These are phyloP conservation scores for Ustulina deusta DNA, from an alignment of 2,329 filamentous ascomycete species.

Conservation along the genomic window DNA sequence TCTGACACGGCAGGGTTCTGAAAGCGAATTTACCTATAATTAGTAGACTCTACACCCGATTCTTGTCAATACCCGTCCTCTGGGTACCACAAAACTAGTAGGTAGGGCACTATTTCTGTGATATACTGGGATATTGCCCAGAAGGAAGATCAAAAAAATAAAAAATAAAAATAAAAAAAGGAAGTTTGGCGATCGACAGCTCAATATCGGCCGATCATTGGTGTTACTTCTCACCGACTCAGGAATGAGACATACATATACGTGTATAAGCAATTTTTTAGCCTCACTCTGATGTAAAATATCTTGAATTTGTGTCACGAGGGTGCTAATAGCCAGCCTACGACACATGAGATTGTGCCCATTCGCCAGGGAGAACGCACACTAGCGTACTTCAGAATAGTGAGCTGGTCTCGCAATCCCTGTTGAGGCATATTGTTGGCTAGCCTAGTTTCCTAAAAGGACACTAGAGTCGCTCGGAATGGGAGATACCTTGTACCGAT, in stretches of 20 bases:
- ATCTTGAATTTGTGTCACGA: constrained; percentile 24
- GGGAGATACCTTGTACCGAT: constrained; percentile 20
- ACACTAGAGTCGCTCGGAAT: constrained; percentile 10
- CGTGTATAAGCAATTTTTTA: constrained; percentile 22
- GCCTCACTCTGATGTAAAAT: constrained; percentile 20
- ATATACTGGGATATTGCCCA: background rate
- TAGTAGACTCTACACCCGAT: background rate
- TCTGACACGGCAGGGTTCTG: background rate
- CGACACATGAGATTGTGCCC: constrained; percentile 5
- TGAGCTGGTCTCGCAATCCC: constrained; percentile 12
- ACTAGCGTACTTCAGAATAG: constrained; percentile 7
- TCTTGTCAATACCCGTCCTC: background rate
- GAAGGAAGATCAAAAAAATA: constrained; percentile 11
- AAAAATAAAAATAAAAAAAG: background rate
- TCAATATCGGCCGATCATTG: constrained; percentile 11
- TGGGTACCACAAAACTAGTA: background rate
- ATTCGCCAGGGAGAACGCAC: constrained; percentile 1
- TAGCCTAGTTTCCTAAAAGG: constrained; percentile 8
- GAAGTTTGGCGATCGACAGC: constrained; percentile 1
- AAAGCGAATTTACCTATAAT: too few species aligned
- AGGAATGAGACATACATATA: constrained; percentile 1
- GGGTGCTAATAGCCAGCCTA: constrained; percentile 12
- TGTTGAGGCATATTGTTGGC: constrained; percentile 12
- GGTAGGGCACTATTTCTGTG: background rate
- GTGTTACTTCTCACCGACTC: constrained; percentile 16